Percentiles rank a stretch among this genome's conserved stretches.
phyloP scores from a whole-genome alignment of 176 grass and related monocot genomes.

The Panicum miliaceum region DNA sequence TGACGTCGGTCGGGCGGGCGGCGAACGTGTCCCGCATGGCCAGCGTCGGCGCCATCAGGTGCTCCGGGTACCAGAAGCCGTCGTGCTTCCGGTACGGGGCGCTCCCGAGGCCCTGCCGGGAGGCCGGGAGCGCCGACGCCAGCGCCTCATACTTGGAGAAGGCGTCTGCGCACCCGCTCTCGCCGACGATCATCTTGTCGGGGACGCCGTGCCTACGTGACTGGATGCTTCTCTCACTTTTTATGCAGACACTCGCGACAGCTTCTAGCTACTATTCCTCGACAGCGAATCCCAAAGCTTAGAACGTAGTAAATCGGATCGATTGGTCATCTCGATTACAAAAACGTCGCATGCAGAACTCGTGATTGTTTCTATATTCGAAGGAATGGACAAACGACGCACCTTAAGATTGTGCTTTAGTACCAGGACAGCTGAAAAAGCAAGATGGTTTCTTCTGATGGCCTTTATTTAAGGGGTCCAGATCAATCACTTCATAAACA shows the following conservation, averaged over 20 bases:
- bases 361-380: neutral
- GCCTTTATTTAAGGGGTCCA: neutral
- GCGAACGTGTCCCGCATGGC: constrained; percentile 45
- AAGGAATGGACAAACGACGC: too few species aligned
- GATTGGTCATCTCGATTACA: too few species aligned
- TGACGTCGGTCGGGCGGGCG: constrained; percentile 48
- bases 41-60: constrained; percentile 37
- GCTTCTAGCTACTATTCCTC: too few species aligned
- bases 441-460: too few species aligned
- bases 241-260: too few species aligned
- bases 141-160: constrained; percentile 44
- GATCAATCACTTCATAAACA: neutral
- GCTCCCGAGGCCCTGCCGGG: neutral
- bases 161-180: neutral
- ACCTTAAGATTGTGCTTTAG: too few species aligned
- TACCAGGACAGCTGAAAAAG: too few species aligned
- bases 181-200: neutral
- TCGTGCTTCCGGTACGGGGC: constrained; percentile 20
- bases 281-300: too few species aligned
- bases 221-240: neutral
- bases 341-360: neutral
- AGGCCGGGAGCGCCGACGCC: constrained; percentile 22
- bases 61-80: constrained; percentile 55
- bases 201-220: neutral
- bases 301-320: too few species aligned